Evolutionary conservation across 2,329 filamentous ascomycete species (phyloP).

Genomic region (Iodosphaeria phyllophila): DNA sequence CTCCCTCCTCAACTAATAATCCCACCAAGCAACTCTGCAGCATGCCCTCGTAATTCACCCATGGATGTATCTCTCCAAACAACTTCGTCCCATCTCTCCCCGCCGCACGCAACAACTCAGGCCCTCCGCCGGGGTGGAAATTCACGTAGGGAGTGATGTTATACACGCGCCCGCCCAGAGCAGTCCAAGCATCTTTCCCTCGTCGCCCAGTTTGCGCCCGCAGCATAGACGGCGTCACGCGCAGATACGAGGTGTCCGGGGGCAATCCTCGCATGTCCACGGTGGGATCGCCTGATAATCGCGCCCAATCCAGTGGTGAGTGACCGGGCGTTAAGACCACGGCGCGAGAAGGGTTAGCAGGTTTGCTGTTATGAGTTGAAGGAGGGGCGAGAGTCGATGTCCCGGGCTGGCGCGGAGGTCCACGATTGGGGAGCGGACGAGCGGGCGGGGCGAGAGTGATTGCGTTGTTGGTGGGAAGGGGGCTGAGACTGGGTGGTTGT

Average conservation of each 20-base stretch:
- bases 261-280: conserved; percentile 49
- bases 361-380: conserved; percentile 30
- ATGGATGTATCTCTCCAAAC: conserved; percentile 49
- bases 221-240: conserved; percentile 69
- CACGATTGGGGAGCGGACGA: conserved; percentile 16
- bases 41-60: conserved; percentile 60
- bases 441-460: conserved; percentile 9
- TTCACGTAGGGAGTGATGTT: conserved; percentile 80
- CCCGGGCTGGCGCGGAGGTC: conserved; percentile 11
- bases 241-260: conserved; percentile 33
- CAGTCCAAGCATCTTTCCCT: conserved; percentile 79
- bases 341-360: conserved; percentile 42
- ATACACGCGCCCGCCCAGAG: conserved; percentile 77
- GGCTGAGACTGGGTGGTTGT: conserved; percentile 10
- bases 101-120: conserved; percentile 48
- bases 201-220: conserved; percentile 64
- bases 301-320: conserved; percentile 92
- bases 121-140: conserved; percentile 77
- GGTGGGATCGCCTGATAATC: conserved; percentile 41
- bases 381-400: conserved; percentile 31
- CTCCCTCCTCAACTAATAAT: conserved; percentile 40
- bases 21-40: conserved; percentile 43
- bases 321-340: conserved; percentile 77
- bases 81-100: conserved; percentile 42
- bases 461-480: conserved; percentile 4